Evolutionary conservation across 495 filamentous ascomycete species (phyloP).

Genomic region (Trichoderma reesei): DNA sequence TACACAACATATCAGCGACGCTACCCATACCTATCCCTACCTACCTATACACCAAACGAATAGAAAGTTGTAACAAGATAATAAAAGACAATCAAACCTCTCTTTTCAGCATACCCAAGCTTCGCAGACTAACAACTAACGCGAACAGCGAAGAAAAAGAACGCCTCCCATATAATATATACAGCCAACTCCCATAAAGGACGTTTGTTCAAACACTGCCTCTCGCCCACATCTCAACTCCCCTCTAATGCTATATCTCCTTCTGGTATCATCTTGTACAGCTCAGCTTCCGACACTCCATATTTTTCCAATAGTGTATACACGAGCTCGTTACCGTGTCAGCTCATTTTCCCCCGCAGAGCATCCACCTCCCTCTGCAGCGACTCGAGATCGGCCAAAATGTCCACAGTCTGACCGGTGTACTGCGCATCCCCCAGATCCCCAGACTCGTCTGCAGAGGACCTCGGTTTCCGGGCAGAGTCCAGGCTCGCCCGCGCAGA

Average conservation of each 20-base stretch:
- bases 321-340: neutral
- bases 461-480: conserved; percentile 14
- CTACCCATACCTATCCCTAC: too few relatives aligned
- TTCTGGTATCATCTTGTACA: neutral
- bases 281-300: neutral
- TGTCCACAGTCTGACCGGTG: conserved; percentile 37
- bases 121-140: neutral
- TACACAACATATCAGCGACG: too few relatives aligned
- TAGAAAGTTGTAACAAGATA: neutral
- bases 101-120: neutral
- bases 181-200: neutral
- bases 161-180: conserved; percentile 5
- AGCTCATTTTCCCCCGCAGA: conserved; percentile 40
- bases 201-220: too few relatives aligned
- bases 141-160: neutral
- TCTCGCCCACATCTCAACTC: neutral
- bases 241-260: neutral
- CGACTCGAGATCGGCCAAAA: conserved; percentile 56
- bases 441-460: neutral
- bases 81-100: neutral
- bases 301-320: neutral
- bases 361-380: conserved; percentile 67
- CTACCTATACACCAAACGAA: neutral
- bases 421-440: conserved; percentile 2
- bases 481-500: conserved; percentile 16